These are phyloP conservation scores for Pascua sp. DNA, from an alignment of 1,284 basidiomycete genomes.

Conservation along the genomic window DNA sequence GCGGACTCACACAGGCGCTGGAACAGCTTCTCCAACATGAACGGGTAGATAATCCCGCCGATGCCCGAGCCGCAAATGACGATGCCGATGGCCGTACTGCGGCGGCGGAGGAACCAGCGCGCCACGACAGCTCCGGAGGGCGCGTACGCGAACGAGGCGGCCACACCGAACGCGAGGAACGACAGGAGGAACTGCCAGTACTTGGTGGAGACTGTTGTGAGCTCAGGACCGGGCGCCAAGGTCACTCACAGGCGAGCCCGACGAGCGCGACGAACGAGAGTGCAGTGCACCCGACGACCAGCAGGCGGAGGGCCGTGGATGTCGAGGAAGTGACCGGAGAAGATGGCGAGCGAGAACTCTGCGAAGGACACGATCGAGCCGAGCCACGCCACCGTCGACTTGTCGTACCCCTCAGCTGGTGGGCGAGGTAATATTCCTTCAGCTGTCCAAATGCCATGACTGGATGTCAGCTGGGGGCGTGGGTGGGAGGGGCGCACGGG, in stretches of 20 bases:
- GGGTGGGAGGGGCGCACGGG: neutral
- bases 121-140: constrained; percentile 41
- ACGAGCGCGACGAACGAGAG: constrained; percentile 29
- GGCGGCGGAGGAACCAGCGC: constrained; percentile 44
- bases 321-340: constrained; percentile 25
- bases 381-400: constrained; percentile 33
- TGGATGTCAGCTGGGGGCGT: constrained; percentile 5
- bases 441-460: constrained; percentile 43
- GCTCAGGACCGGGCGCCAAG: neutral
- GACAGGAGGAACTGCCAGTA: constrained; percentile 47
- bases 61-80: constrained; percentile 42
- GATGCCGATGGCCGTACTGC: constrained; percentile 42
- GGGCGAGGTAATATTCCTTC: constrained; percentile 33
- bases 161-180: constrained; percentile 35
- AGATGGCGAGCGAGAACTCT: constrained; percentile 33
- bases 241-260: constrained; percentile 41
- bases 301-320: constrained; percentile 17
- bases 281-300: constrained; percentile 26
- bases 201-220: constrained; percentile 34
- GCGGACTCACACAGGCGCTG: constrained; percentile 26
- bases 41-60: constrained; percentile 45
- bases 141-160: constrained; percentile 37
- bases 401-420: constrained; percentile 38
- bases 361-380: constrained; percentile 34
- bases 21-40: constrained; percentile 38